Evolutionary conservation across 2,329 filamentous ascomycete species (phyloP).

Genomic region (Microsporum canis): DNA sequence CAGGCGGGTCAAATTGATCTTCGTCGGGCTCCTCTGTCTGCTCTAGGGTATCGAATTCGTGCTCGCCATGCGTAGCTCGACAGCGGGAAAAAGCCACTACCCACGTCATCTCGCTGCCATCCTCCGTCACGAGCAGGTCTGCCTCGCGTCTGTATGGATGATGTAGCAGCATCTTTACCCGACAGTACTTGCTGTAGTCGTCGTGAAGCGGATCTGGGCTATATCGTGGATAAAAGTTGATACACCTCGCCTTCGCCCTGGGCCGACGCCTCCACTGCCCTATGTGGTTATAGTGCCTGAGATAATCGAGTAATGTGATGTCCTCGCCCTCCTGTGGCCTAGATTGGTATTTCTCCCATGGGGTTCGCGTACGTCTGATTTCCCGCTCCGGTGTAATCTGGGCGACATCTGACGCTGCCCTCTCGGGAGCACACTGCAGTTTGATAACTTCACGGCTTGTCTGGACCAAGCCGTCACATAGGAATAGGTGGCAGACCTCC

Average conservation of each 20-base stretch:
- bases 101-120: neutral
- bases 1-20: neutral
- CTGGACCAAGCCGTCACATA: neutral
- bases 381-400: neutral
- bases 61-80: neutral
- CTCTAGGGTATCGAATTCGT: neutral
- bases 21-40: neutral
- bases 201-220: neutral
- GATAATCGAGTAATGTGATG: neutral
- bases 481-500: neutral
- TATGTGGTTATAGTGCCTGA: neutral
- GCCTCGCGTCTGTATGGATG: neutral
- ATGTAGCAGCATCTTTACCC: neutral
- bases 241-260: neutral
- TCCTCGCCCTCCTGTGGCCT: neutral
- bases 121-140: neutral
- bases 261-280: neutral
- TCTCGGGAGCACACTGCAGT: neutral
- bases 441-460: neutral
- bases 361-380: neutral
- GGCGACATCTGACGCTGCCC: neutral
- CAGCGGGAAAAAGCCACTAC: neutral
- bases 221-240: neutral
- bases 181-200: neutral
- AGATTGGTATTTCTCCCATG: neutral